Evolutionary conservation across 352 stramenopile species (phyloP).

Genomic region (Phytophthora fragariae): DNA sequence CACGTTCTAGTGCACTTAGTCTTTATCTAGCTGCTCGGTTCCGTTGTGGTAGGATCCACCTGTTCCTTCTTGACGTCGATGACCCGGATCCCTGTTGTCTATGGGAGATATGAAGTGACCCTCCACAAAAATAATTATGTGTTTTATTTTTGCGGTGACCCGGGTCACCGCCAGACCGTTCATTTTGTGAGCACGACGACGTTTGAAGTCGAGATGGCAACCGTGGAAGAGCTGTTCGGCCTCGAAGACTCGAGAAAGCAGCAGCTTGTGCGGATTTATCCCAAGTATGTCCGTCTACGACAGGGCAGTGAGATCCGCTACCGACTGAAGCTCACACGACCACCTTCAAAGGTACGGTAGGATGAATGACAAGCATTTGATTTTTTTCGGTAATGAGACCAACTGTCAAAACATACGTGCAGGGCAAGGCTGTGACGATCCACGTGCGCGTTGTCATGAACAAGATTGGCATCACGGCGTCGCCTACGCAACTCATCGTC

Average conservation of each 20-base stretch:
- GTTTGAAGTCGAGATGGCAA: neutral
- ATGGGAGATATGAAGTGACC: no score
- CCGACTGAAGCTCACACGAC: slow-evolving; percentile 57
- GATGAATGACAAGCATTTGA: neutral
- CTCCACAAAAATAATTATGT: no score
- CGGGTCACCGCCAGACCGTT: no score
- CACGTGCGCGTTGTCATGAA: slow-evolving; percentile 71
- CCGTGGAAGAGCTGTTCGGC: slow-evolving; percentile 24
- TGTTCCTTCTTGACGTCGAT: no score
- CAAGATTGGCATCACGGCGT: slow-evolving; percentile 63
- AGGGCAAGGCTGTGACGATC: slow-evolving; percentile 67
- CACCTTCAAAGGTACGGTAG: slow-evolving; percentile 51
- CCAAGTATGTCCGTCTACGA: slow-evolving; percentile 67
- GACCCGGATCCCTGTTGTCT: no score
- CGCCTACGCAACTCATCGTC: slow-evolving; percentile 56
- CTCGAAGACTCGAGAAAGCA: slow-evolving; percentile 43
- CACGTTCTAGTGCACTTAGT: no score
- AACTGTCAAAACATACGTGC: neutral
- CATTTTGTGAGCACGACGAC: neutral
- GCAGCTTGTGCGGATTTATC: slow-evolving; percentile 60
- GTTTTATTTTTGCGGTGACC: no score
- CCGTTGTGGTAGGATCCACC: no score
- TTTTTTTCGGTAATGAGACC: neutral
- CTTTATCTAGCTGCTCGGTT: no score
- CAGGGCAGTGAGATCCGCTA: slow-evolving; percentile 75